Evolutionary conservation across 2,329 filamentous ascomycete genomes (phyloP).

Genomic region (Aureobasidium sp.): DNA sequence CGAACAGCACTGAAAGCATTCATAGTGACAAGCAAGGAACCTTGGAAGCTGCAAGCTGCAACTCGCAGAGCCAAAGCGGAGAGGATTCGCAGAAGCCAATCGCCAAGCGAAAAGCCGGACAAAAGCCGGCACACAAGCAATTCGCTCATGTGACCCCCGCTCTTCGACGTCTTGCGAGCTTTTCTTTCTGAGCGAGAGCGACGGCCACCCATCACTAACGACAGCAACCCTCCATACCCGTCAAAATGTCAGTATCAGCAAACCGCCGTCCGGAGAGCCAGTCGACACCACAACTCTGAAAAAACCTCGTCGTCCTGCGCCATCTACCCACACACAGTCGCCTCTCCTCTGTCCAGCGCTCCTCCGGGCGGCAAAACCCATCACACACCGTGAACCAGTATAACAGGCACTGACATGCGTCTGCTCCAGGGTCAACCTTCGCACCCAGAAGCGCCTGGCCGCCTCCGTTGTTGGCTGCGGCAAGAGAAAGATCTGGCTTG

Average conservation of each 20-base stretch:
- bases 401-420: constrained; percentile 15
- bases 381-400: constrained; percentile 7
- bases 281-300: constrained; percentile 1
- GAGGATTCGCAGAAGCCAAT: not conserved
- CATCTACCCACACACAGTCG: constrained; percentile 1
- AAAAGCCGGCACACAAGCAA: not conserved
- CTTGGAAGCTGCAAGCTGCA: not conserved
- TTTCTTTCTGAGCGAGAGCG: constrained; percentile 13
- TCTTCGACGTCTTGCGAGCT: constrained; percentile 7
- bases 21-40: not conserved
- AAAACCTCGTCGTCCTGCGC: constrained; percentile 10
- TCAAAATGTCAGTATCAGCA: constrained; percentile 14
- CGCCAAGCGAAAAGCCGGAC: constrained; percentile 2
- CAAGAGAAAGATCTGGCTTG: constrained; percentile 99
- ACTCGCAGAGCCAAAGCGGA: not conserved
- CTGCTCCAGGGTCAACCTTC: constrained; percentile 84
- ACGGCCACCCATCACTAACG: constrained; percentile 13
- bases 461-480: constrained; percentile 97
- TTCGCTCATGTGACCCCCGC: not conserved
- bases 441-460: constrained; percentile 99
- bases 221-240: constrained; percentile 13
- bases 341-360: constrained; percentile 1
- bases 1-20: not conserved
- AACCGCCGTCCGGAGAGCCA: constrained; percentile 13
- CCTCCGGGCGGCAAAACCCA: constrained; percentile 12